phyloP scores from a whole-genome alignment of 2,329 filamentous ascomycete genomes.

The Ophiostoma fasciatum region DNA sequence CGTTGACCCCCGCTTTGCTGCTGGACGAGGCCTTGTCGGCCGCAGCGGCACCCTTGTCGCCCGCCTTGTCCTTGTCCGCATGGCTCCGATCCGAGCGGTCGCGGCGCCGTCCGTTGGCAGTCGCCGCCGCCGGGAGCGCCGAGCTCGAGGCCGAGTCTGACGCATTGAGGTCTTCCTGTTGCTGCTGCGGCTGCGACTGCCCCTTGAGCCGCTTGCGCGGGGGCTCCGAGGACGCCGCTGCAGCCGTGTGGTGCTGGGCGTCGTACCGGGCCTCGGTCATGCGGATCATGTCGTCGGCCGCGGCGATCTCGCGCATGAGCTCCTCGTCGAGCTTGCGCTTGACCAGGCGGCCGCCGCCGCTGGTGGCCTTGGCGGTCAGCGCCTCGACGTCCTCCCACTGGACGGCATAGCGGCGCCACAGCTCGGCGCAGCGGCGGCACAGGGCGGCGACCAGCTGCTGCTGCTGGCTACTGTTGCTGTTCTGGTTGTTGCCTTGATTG shows the following conservation, averaged over 20 bases:
- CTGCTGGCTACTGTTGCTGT: slow-evolving; percentile 6
- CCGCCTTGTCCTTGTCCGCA: slow-evolving; percentile 22
- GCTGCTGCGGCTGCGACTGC: slow-evolving; percentile 3
- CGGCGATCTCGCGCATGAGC: slow-evolving; percentile 56
- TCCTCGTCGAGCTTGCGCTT: slow-evolving; percentile 89
- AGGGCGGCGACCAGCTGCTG: slow-evolving; percentile 61
- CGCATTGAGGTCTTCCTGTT: slow-evolving; percentile 16
- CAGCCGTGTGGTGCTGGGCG: slow-evolving; percentile 14
- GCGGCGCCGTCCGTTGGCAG: slow-evolving; percentile 29
- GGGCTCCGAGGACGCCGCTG: slow-evolving; percentile 28
- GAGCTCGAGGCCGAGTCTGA: slow-evolving; percentile 40
- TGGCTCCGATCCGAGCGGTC: slow-evolving; percentile 6
- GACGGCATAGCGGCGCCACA: slow-evolving; percentile 93
- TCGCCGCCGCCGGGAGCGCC: slow-evolving; percentile 12
- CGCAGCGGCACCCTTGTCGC: slow-evolving; percentile 44
- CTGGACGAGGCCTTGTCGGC: not conserved
- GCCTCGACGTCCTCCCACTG: slow-evolving; percentile 93
- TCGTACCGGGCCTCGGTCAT: slow-evolving; percentile 18
- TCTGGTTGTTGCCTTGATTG: slow-evolving; percentile 33
- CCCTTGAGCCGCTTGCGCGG: slow-evolving; percentile 52
- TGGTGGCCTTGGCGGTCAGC: slow-evolving; percentile 70
- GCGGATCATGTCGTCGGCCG: slow-evolving; percentile 46
- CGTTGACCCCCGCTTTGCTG: slow-evolving; percentile 5
- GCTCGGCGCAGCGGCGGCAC: slow-evolving; percentile 75
- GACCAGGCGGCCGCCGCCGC: slow-evolving; percentile 66